Conservation (phyloP, 257 asterid species). For the Gentiana macrophylla region DNA sequence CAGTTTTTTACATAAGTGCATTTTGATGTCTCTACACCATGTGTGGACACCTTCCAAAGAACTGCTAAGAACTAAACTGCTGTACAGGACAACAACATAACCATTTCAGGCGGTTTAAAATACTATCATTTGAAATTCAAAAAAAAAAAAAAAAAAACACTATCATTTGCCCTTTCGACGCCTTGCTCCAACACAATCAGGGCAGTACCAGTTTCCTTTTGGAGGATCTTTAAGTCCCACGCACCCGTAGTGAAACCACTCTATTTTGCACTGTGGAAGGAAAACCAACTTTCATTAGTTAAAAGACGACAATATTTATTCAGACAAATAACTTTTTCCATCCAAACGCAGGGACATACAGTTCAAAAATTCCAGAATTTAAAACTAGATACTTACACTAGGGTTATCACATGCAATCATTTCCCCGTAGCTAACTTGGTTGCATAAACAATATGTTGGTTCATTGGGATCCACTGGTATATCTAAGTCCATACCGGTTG, state of each 20-base stretch:
- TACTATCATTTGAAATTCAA: too few species aligned
- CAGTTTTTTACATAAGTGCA: too few species aligned
- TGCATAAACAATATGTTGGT: conserved; percentile 93
- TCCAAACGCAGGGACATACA: background rate
- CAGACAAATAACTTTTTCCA: background rate
- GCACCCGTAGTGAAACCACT: conserved; percentile 95
- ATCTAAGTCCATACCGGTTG: conserved; percentile 71
- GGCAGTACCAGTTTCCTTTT: conserved; percentile 93
- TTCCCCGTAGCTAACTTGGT: conserved; percentile 99
- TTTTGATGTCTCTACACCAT: too few species aligned
- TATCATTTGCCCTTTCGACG: conserved; percentile 47
- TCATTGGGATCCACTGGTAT: conserved; percentile 96
- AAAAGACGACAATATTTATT: background rate
- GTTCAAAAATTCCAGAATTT: background rate
- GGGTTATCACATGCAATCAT: conserved; percentile 98
- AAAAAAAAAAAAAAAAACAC: background rate
- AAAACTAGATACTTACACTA: conserved; percentile 34
- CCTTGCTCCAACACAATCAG: conserved; percentile 70
- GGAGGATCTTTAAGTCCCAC: conserved; percentile 92
- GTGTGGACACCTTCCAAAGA: too few species aligned
- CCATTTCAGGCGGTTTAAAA: too few species aligned
- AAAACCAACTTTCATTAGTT: conserved; percentile 2
- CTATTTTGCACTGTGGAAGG: conserved; percentile 80
- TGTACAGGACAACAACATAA: too few species aligned
- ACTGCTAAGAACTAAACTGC: too few species aligned